phyloP scores from a whole-genome alignment of 768 basidiomycete species.

The Leccinellum luteum region DNA sequence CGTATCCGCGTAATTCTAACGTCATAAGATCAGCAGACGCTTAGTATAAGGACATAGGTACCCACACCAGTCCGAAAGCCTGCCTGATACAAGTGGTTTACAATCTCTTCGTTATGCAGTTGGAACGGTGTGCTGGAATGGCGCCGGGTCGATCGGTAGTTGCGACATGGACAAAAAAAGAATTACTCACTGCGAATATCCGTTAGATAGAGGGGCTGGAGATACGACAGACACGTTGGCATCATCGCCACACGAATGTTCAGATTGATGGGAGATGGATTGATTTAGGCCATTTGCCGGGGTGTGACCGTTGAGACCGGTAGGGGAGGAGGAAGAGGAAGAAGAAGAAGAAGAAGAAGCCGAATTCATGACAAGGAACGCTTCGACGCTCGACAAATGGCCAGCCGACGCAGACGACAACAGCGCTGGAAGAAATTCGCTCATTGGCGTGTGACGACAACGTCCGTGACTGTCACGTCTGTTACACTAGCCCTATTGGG shows the following conservation, averaged over 20 bases:
- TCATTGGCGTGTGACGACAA: constrained; percentile 21
- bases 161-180: not conserved
- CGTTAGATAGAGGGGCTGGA: constrained; percentile 50
- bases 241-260: constrained; percentile 37
- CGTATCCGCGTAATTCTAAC: constrained; percentile 80
- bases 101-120: constrained; percentile 72
- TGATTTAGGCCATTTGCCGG: constrained; percentile 50
- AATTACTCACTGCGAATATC: constrained; percentile 55
- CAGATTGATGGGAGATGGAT: constrained; percentile 35
- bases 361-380: constrained; percentile 22
- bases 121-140: constrained; percentile 45
- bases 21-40: constrained; percentile 9
- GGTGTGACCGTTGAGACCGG: constrained; percentile 51
- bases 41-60: constrained; percentile 20
- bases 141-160: constrained; percentile 8
- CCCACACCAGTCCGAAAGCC: constrained; percentile 83
- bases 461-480: constrained; percentile 20
- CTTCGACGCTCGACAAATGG: not conserved
- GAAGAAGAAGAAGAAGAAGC: constrained; percentile 14
- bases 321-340: constrained; percentile 27
- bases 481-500: constrained; percentile 7
- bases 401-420: not conserved
- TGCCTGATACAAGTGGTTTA: constrained; percentile 74
- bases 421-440: constrained; percentile 15
- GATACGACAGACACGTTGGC: constrained; percentile 16